phyloP scores from a whole-genome alignment of 2,329 filamentous ascomycete species.

The Penicillium brevicompactum region DNA sequence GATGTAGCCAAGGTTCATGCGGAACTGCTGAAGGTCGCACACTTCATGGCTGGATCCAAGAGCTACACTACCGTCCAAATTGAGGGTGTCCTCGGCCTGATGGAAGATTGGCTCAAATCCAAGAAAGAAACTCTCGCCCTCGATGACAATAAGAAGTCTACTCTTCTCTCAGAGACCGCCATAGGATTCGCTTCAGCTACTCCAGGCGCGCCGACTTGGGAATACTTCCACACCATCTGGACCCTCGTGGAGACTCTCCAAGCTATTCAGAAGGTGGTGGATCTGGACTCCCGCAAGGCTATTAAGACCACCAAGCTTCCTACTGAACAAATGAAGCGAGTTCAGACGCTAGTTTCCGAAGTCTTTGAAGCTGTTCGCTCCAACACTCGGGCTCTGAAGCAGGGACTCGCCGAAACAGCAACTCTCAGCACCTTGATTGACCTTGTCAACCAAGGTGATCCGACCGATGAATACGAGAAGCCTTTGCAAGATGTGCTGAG shows the following conservation, averaged over 20 bases:
- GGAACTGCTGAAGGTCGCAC: slow-evolving; percentile 35
- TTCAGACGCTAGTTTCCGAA: slow-evolving; percentile 29
- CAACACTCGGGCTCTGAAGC: slow-evolving; percentile 41
- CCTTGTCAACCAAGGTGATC: slow-evolving; percentile 34
- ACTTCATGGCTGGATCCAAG: slow-evolving; percentile 38
- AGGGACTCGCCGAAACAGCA: slow-evolving; percentile 41
- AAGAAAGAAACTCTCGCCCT: slow-evolving; percentile 27
- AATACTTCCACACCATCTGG: slow-evolving; percentile 43
- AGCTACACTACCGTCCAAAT: slow-evolving; percentile 30
- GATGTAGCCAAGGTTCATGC: slow-evolving; percentile 36
- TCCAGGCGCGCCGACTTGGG: slow-evolving; percentile 42
- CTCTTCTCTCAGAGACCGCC: slow-evolving; percentile 26
- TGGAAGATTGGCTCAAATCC: slow-evolving; percentile 35
- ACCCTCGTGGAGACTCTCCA: slow-evolving; percentile 45
- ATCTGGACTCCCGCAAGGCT: slow-evolving; percentile 34
- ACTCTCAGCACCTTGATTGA: slow-evolving; percentile 46
- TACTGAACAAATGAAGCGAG: slow-evolving; percentile 35
- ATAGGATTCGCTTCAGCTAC: slow-evolving; percentile 26
- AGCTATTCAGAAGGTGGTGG: slow-evolving; percentile 37
- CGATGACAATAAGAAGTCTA: slow-evolving; percentile 21
- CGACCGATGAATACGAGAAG: slow-evolving; percentile 22
- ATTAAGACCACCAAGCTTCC: slow-evolving; percentile 34
- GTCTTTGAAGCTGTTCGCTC: slow-evolving; percentile 37
- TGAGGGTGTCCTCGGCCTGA: slow-evolving; percentile 29
- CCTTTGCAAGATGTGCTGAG: slow-evolving; percentile 36